Evolutionary conservation across 495 filamentous ascomycete species (phyloP).

Genomic region (Podospora australis): DNA sequence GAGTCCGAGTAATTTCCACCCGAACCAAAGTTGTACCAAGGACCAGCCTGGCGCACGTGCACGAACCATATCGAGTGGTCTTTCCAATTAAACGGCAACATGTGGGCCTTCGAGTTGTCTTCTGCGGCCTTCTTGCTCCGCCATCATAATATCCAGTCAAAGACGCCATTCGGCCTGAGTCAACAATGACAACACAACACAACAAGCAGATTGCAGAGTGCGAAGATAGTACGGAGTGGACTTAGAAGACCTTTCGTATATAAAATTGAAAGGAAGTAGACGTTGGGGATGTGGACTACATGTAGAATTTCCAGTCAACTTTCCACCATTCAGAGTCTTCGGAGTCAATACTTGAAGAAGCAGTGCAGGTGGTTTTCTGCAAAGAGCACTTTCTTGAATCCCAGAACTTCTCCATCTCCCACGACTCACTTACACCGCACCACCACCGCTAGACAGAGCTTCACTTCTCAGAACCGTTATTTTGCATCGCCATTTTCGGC

Average conservation of each 20-base stretch:
- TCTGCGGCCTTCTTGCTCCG: background rate
- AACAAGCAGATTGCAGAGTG: background rate
- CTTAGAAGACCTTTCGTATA: too few species aligned
- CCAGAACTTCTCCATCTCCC: background rate
- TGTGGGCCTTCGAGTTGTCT: too few species aligned
- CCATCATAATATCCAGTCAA: too few species aligned
- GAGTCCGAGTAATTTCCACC: background rate
- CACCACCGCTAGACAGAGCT: background rate
- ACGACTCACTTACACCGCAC: background rate
- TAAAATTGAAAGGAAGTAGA: too few species aligned
- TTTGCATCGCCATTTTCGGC: background rate
- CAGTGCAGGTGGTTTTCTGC: too few species aligned
- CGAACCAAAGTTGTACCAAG: background rate
- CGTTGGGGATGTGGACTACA: too few species aligned
- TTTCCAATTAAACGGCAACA: background rate
- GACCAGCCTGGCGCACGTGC: background rate
- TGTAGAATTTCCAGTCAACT: too few species aligned
- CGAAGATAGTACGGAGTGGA: background rate
- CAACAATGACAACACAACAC: conserved; percentile 1
- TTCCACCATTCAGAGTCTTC: too few species aligned
- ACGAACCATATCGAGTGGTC: background rate
- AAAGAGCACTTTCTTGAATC: too few species aligned
- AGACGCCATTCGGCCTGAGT: conserved; percentile 17
- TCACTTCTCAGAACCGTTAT: background rate
- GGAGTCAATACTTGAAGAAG: too few species aligned